These are phyloP conservation scores for Pyricularia sp. DNA, from an alignment of 2,329 filamentous ascomycete species.

Conservation along the genomic window DNA sequence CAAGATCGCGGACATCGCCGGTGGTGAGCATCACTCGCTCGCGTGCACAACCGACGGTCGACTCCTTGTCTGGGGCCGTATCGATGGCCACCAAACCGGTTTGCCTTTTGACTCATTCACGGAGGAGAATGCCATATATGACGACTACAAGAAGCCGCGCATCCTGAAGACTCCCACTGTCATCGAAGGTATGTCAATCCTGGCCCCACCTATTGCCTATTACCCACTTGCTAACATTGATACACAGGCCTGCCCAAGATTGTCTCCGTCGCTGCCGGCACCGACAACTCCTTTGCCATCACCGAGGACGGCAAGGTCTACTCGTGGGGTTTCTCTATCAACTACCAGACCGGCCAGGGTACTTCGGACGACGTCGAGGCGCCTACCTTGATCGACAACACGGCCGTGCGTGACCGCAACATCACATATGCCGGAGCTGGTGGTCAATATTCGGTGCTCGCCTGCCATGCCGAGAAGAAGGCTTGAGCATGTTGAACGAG, in stretches of 20 bases:
- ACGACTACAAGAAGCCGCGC: slow-evolving; percentile 55
- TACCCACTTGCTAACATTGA: slow-evolving; percentile 10
- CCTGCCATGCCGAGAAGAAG: slow-evolving; percentile 28
- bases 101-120: slow-evolving; percentile 45
- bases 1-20: slow-evolving; percentile 59
- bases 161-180: slow-evolving; percentile 60
- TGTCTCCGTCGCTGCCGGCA: slow-evolving; percentile 49
- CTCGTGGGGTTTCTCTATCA: slow-evolving; percentile 72
- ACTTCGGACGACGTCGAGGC: slow-evolving; percentile 69
- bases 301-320: slow-evolving; percentile 60
- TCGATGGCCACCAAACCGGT: slow-evolving; percentile 46
- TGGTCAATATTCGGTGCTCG: slow-evolving; percentile 70
- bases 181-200: slow-evolving; percentile 38
- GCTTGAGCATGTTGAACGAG: background rate
- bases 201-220: background rate
- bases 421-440: slow-evolving; percentile 77
- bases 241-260: slow-evolving; percentile 41
- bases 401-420: slow-evolving; percentile 65
- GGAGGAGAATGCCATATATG: slow-evolving; percentile 51
- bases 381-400: slow-evolving; percentile 77
- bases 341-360: slow-evolving; percentile 73
- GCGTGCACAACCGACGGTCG: slow-evolving; percentile 47
- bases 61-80: slow-evolving; percentile 51
- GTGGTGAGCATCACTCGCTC: slow-evolving; percentile 64
- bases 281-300: slow-evolving; percentile 66